phyloP scores from a whole-genome alignment of 257 asterid species.

The Solanum pimpinellifolium region DNA sequence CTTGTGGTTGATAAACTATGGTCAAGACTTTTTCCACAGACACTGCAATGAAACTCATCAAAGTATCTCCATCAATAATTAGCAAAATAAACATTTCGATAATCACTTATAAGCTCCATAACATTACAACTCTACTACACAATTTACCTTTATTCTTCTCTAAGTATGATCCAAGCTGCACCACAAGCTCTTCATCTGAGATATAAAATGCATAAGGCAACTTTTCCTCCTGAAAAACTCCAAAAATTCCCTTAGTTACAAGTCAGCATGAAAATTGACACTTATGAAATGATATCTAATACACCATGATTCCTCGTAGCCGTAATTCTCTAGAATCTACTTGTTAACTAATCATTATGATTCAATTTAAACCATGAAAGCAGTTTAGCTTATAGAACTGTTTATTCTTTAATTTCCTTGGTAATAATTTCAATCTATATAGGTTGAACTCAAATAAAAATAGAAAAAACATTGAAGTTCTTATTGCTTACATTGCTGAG shows the following conservation, averaged over 20 bases:
- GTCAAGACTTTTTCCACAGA: slow-evolving; percentile 87
- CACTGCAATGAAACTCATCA: slow-evolving; percentile 37
- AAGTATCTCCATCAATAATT: not conserved
- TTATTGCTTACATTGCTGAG: slow-evolving; percentile 46
- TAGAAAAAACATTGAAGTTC: not conserved
- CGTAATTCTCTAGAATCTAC: not conserved
- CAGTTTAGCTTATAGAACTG: not conserved
- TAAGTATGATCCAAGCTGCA: slow-evolving; percentile 65
- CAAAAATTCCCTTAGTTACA: slow-evolving; percentile 1
- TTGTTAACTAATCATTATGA: not conserved
- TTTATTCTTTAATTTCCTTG: not conserved
- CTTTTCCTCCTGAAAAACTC: slow-evolving; percentile 58
- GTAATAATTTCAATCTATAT: not conserved
- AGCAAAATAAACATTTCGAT: not conserved
- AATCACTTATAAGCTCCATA: not conserved
- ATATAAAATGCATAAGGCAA: slow-evolving; percentile 84
- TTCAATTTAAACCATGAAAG: not conserved
- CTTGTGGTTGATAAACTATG: slow-evolving; percentile 91
- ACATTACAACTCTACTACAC: not conserved
- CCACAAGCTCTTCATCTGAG: slow-evolving; percentile 73
- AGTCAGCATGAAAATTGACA: not conserved
- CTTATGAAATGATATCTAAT: not conserved
- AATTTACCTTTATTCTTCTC: slow-evolving; percentile 61
- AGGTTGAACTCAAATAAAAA: not conserved
- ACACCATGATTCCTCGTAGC: not conserved